Evolutionary conservation across 2,329 filamentous ascomycete genomes (phyloP).

Genomic region (Fusarium metavorans): DNA sequence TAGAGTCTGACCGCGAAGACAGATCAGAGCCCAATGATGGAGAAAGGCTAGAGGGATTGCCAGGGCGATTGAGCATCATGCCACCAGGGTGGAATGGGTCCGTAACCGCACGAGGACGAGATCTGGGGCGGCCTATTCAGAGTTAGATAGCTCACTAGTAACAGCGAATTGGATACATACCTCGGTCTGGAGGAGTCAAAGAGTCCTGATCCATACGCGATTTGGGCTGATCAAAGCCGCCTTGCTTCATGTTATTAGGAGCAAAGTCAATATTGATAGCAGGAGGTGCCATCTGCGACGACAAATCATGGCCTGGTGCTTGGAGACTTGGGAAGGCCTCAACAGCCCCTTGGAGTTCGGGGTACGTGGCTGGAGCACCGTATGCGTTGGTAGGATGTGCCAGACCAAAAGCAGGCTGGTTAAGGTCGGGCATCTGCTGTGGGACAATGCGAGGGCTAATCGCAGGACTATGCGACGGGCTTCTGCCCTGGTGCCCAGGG

Average conservation of each 20-base stretch:
- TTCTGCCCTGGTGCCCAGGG: conserved; percentile 77
- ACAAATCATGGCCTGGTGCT: conserved; percentile 69
- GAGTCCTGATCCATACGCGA: conserved; percentile 79
- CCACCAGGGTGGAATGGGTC: conserved; percentile 68
- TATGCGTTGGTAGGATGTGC: conserved; percentile 56
- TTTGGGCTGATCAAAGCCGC: conserved; percentile 64
- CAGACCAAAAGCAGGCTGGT: conserved; percentile 61
- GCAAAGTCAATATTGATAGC: conserved; percentile 96
- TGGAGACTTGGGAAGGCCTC: conserved; percentile 68
- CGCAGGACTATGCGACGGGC: conserved; percentile 80
- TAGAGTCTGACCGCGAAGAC: conserved; percentile 59
- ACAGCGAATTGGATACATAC: conserved; percentile 53
- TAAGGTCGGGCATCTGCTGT: conserved; percentile 66
- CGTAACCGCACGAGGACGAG: conserved; percentile 67
- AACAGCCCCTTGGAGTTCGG: conserved; percentile 53
- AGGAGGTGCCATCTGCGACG: conserved; percentile 83
- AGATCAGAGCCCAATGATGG: conserved; percentile 63
- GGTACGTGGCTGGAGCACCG: conserved; percentile 47
- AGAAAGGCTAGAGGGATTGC: conserved; percentile 59
- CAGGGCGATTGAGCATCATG: conserved; percentile 54
- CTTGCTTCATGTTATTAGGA: conserved; percentile 70
- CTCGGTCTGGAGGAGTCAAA: conserved; percentile 82
- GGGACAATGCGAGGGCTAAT: conserved; percentile 73
- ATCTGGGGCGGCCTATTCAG: conserved; percentile 59
- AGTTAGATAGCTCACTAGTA: conserved; percentile 28